Evolutionary conservation across 2,329 filamentous ascomycete genomes (phyloP).

Genomic region (Chaetomiaceae sp.): DNA sequence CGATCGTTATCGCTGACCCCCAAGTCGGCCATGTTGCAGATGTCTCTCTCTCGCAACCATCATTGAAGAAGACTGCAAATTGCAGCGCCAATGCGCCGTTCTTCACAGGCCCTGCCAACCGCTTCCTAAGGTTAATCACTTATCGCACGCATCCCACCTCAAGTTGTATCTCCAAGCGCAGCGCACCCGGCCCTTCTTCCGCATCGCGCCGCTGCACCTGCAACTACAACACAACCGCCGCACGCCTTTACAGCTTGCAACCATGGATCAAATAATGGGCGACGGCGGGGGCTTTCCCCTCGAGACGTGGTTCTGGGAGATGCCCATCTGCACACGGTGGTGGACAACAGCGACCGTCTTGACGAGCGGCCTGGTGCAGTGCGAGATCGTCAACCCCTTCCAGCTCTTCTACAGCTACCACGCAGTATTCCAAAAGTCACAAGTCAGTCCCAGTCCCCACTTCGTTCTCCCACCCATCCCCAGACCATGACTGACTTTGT

Average conservation of each 20-base stretch:
- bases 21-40: neutral
- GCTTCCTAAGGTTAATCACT: too few relatives aligned
- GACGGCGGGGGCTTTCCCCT: slow-evolving; percentile 67
- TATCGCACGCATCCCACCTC: neutral
- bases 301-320: slow-evolving; percentile 98
- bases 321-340: slow-evolving; percentile 92
- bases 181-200: neutral
- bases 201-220: neutral
- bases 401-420: slow-evolving; percentile 97
- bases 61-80: slow-evolving; percentile 1
- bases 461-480: neutral
- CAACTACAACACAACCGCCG: neutral
- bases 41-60: neutral
- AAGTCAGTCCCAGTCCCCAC: slow-evolving; percentile 65
- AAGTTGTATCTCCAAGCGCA: neutral
- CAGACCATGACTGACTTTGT: too few relatives aligned
- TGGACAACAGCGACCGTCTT: slow-evolving; percentile 93
- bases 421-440: slow-evolving; percentile 83
- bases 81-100: neutral
- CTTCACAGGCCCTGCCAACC: neutral
- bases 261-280: slow-evolving; percentile 55
- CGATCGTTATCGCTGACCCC: neutral
- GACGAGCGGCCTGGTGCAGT: slow-evolving; percentile 86
- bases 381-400: slow-evolving; percentile 84
- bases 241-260: neutral